Evolutionary conservation across 179 eudicot genomes (phyloP), one percentile per base, ranked within the genome.

Genomic region (Kewa caespitosa): DNA sequence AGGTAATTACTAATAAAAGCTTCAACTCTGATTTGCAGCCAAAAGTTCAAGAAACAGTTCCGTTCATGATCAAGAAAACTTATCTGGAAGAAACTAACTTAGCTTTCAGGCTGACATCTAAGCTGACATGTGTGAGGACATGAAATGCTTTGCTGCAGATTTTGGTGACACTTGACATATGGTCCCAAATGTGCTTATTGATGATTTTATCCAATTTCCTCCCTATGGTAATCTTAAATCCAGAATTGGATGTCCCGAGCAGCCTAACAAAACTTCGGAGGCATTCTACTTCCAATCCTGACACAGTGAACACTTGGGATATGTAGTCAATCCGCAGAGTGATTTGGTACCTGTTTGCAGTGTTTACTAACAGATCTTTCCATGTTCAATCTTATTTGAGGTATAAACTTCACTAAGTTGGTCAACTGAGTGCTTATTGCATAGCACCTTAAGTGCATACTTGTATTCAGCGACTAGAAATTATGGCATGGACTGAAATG

Each of bases 1-100:
- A 72, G 62, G 52, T 63, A 37, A 41, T 37, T 59, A 59, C 64
- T 59, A 27, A 59, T 25, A 59, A 25, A 22, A 38, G 32, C 25
- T 59, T 39, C n/a, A 22, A 22, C 9, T 60, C 30, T 46, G 50
- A 72, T 59, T 50, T 65, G 62, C 79, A 82, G 81, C 65, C 38
- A 82, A 78, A 70, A 23, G 79, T 41, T 62, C 73, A 57, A 55
- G 55, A 57, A 74, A 11, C 30, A 72, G 61, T 69, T 46, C 79
- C 18, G 66, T 27, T 28, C 75, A 39, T 37, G 81, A 64, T 38
- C 78, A 72, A 70, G 81, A 81, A 57, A 81, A 81, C 72, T 32
- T 69, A 30, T 42, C 50, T 33, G 78, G 62, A 12, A 67, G 72
- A 79, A 78, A 62, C 76, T 76, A 74, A 84, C 28, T 39, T 62